Conservation (phyloP, 805 yeast species). For the Hanseniaspora guilliermondii region DNA sequence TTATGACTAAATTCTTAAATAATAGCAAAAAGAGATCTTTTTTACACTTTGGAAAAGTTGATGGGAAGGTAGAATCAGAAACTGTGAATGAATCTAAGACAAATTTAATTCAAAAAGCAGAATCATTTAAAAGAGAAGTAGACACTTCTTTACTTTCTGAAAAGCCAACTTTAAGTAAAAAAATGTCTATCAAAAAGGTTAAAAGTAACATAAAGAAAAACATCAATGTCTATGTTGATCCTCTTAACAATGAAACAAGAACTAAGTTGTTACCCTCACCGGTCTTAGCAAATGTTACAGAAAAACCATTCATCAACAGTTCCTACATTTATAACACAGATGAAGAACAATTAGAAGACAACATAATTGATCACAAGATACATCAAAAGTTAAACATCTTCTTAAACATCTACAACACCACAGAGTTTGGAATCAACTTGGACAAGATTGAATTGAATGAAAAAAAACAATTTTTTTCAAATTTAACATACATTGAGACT, state of each 20-base stretch:
- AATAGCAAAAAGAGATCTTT: not conserved
- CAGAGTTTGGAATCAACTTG: constrained; percentile 18
- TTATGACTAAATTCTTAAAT: not conserved
- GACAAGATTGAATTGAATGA: constrained; percentile 7
- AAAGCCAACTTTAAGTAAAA: not conserved
- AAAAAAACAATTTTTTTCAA: constrained; percentile 6
- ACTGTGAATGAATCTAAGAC: not conserved
- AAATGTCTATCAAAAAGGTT: not conserved
- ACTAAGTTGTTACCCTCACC: not conserved
- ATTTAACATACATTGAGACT: not conserved
- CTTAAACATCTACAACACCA: constrained; percentile 7
- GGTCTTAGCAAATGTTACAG: not conserved
- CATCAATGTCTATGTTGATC: not conserved
- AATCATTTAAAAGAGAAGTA: not conserved
- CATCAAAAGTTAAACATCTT: not conserved
- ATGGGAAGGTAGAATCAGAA: not conserved
- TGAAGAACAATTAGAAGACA: not conserved
- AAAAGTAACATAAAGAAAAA: not conserved
- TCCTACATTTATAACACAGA: not conserved
- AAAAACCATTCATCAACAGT: not conserved
- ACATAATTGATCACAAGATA: constrained; percentile 4
- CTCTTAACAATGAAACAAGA: not conserved
- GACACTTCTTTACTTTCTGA: not conserved
- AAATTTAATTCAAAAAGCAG: not conserved
- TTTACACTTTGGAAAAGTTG: not conserved